phyloP scores from a whole-genome alignment of 208 protist species.

The Angomonas deanei region DNA sequence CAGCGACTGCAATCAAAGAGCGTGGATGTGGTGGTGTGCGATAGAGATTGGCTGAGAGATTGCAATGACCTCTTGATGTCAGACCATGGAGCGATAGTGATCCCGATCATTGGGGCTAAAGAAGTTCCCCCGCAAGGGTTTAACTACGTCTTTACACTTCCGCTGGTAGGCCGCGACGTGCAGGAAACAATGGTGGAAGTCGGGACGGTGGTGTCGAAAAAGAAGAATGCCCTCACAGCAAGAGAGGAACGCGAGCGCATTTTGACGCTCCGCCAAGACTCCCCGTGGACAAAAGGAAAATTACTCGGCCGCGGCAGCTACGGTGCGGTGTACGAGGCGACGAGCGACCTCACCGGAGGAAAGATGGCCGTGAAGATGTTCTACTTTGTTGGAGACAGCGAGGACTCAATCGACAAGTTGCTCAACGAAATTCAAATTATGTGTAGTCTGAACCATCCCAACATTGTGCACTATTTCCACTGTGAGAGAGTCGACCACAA shows the following conservation, averaged over 20 bases:
- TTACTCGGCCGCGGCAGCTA: constrained; percentile 84
- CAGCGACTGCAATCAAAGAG: constrained; percentile 58
- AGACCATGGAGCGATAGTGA: constrained; percentile 65
- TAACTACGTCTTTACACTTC: constrained; percentile 64
- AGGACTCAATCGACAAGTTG: constrained; percentile 73
- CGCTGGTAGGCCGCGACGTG: constrained; percentile 64
- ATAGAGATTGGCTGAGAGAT: constrained; percentile 76
- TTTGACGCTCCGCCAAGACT: constrained; percentile 83
- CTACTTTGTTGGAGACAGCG: constrained; percentile 67
- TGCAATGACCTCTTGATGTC: constrained; percentile 58
- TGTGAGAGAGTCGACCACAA: constrained; percentile 84
- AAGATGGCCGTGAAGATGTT: constrained; percentile 93
- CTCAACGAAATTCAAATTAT: constrained; percentile 90
- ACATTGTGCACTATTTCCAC: constrained; percentile 92
- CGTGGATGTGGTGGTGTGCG: constrained; percentile 85
- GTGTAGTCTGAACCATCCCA: constrained; percentile 88
- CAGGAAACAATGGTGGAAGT: constrained; percentile 75
- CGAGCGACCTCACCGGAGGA: constrained; percentile 87
- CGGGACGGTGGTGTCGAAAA: constrained; percentile 67
- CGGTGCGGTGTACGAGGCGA: constrained; percentile 87
- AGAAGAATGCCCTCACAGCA: constrained; percentile 81
- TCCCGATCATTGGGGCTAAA: constrained; percentile 49
- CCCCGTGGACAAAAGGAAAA: constrained; percentile 86
- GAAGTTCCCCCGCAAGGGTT: constrained; percentile 40
- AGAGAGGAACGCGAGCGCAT: constrained; percentile 81